Conservation (phyloP, 2,329 filamentous ascomycete genomes). For the Aspergillus terreus region DNA sequence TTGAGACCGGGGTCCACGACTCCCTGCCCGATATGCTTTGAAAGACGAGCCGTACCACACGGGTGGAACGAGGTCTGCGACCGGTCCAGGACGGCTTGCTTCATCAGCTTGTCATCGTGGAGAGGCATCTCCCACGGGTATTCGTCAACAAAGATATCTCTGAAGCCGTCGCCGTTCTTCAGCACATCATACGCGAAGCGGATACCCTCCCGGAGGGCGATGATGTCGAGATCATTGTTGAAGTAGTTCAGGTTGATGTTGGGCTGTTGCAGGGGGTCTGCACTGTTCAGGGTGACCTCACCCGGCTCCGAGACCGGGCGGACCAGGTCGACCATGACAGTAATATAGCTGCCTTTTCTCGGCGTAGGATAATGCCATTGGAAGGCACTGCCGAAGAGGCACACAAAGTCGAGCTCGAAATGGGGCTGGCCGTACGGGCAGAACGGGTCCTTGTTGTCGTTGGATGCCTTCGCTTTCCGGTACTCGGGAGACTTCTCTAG, state of each 20-base stretch:
- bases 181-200: constrained; percentile 52
- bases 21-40: constrained; percentile 49
- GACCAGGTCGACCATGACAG: constrained; percentile 35
- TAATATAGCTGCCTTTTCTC: constrained; percentile 31
- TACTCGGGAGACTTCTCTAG: too few relatives aligned
- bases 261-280: constrained; percentile 32
- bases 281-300: constrained; percentile 36
- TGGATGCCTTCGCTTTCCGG: too few relatives aligned
- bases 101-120: too few relatives aligned
- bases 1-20: constrained; percentile 51
- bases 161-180: constrained; percentile 53
- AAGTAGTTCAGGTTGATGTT: constrained; percentile 41
- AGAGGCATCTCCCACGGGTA: constrained; percentile 21
- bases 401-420: constrained; percentile 59
- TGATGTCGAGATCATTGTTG: constrained; percentile 48
- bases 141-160: constrained; percentile 27
- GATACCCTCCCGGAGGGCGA: constrained; percentile 56
- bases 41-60: constrained; percentile 54
- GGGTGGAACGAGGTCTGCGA: constrained; percentile 34
- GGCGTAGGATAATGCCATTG: constrained; percentile 44
- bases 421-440: constrained; percentile 19
- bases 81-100: too few relatives aligned
- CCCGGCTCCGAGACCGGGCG: constrained; percentile 43
- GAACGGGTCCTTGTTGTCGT: too few relatives aligned
- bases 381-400: constrained; percentile 51